Evolutionary conservation across 2,329 filamentous ascomycete genomes (phyloP).

Genomic region (Apiospora hydei): DNA sequence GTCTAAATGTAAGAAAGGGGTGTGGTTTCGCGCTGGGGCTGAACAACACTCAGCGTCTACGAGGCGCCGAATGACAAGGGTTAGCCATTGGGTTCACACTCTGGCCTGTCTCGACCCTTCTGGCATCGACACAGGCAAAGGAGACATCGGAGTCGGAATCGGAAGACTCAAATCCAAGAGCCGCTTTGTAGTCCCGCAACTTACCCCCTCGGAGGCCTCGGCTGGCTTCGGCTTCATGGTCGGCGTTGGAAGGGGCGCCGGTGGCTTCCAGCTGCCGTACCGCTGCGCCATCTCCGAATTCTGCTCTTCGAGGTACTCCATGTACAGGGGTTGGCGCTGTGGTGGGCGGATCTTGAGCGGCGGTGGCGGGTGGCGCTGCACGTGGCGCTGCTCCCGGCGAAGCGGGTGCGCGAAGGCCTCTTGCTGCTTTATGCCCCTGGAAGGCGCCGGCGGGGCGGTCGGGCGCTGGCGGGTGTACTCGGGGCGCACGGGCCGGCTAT

Average conservation of each 20-base stretch:
- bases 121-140: constrained; percentile 26
- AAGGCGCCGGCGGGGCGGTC: neutral
- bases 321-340: neutral
- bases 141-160: constrained; percentile 25
- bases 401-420: neutral
- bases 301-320: constrained; percentile 5
- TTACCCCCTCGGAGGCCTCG: neutral
- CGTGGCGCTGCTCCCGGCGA: neutral
- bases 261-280: neutral
- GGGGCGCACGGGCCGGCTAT: neutral
- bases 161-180: neutral
- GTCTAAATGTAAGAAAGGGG: neutral
- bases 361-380: neutral
- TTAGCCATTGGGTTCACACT: neutral
- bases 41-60: neutral
- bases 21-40: neutral
- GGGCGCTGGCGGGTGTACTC: neutral
- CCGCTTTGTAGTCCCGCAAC: neutral
- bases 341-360: neutral
- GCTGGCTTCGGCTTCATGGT: constrained; percentile 8
- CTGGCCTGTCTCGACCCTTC: constrained; percentile 12
- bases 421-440: neutral
- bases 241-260: neutral
- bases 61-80: neutral
- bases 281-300: neutral